Base-by-base conservation (phyloP, 2,329 filamentous ascomycete species). In the Cercospora sp. region DNA sequence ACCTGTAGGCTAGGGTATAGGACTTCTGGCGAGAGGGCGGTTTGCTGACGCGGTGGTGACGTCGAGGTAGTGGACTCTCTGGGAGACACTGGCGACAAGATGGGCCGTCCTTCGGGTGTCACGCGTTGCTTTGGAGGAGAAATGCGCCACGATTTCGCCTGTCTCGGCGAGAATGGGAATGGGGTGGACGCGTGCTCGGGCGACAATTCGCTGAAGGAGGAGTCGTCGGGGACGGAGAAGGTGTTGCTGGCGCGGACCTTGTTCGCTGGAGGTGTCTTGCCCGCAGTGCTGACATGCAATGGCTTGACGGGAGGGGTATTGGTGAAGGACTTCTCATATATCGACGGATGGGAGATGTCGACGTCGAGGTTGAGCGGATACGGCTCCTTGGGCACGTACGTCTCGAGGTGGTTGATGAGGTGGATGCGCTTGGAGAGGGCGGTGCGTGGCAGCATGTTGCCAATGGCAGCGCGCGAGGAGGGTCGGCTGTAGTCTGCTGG, bases 1-100 rank as follows among this genome's bases (percentile, higher is more conserved):
- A 55, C 53, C 67, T 63, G 51, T 13, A 68, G 42, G 48, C 36
- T 45, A 16, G 67, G 67, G 31, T 68, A 68, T 31, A 68, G 63
- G 18, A 26, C 33, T 5, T 68, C 53, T 51, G 53, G 63, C 13
- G 57, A 65, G 36, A 65, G 63, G 16, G 42, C 40, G 26, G 20
- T 51, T 5, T n/a, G 5, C 18, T 40, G 63, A 48, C 28, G 20
- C 10, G 53, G 33, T 31, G 63, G 33, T 16, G 58, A 55, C 30
- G 36, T 61, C 33, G 33, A 10, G 31, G 36, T n/a, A 7, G 9
- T 60, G 8, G 30, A n/a, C 5, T 42, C 28, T 42, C 48, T 31
- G 20, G 31, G 62, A 8, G 62, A 64, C 18, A 64, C 62, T 58
- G 62, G 20, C 51, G 62, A 57, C 16, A 64, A 30, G 6, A 64